Conservation (phyloP, 2,329 filamentous ascomycete genomes). For the Penicillium sp. region DNA sequence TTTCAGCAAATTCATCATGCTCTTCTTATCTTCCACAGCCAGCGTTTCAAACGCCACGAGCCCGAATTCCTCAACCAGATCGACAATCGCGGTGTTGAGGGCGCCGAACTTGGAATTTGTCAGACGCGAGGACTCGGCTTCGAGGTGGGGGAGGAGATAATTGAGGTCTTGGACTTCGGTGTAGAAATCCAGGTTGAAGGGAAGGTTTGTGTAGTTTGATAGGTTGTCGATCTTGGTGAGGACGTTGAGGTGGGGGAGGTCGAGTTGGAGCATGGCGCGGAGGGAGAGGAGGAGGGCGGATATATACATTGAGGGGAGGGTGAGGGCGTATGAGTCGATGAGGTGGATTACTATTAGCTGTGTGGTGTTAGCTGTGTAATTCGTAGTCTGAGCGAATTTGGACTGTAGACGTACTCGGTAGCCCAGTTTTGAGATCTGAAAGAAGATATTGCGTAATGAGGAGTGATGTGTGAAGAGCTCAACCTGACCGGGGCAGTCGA, state of each 20-base stretch:
- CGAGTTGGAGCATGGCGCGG: constrained; percentile 97
- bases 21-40: constrained; percentile 94
- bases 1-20: constrained; percentile 88
- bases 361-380: constrained; percentile 4
- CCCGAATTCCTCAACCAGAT: constrained; percentile 84
- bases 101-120: constrained; percentile 75
- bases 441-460: constrained; percentile 88
- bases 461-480: constrained; percentile 96
- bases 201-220: constrained; percentile 76
- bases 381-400: neutral
- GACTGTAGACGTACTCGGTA: constrained; percentile 70
- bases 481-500: constrained; percentile 96
- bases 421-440: constrained; percentile 83
- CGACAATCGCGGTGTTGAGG: constrained; percentile 82
- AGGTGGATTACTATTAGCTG: constrained; percentile 92
- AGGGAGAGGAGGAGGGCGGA: constrained; percentile 91
- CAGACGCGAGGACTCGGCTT: constrained; percentile 72
- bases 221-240: constrained; percentile 98
- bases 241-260: constrained; percentile 93
- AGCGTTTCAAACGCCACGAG: constrained; percentile 91
- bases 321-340: constrained; percentile 90
- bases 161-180: constrained; percentile 93
- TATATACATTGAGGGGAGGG: constrained; percentile 90
- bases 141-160: constrained; percentile 78
- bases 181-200: constrained; percentile 96